Conservation (phyloP, 164 flowering plant species). For the Nymphaea thermarum region DNA sequence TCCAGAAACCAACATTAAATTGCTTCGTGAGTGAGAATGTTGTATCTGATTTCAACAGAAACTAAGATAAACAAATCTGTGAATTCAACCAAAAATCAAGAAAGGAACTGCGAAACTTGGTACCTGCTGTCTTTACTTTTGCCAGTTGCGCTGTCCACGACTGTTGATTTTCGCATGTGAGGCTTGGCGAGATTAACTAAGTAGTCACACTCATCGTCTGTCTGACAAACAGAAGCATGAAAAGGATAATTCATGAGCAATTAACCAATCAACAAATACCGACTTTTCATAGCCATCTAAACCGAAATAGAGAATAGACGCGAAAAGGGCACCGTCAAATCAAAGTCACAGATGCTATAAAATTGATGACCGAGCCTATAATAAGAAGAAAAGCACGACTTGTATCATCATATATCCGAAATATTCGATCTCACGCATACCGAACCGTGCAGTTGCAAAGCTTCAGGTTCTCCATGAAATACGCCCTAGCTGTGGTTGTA, state of each 20-base stretch:
- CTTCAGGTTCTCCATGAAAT: not conserved
- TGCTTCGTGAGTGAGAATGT: not conserved
- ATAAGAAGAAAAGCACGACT: not conserved
- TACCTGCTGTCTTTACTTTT: constrained; percentile 89
- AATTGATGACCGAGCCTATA: not conserved
- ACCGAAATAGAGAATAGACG: not conserved
- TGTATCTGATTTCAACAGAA: not conserved
- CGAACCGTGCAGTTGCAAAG: not conserved
- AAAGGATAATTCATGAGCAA: not conserved
- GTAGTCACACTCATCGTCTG: constrained; percentile 81
- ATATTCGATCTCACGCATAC: not conserved
- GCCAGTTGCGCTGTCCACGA: constrained; percentile 78
- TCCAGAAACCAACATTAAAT: not conserved
- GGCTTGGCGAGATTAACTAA: constrained; percentile 71
- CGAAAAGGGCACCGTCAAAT: not conserved
- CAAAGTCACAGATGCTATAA: not conserved
- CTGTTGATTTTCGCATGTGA: constrained; percentile 75
- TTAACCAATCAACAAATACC: not conserved
- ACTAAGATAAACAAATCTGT: not conserved
- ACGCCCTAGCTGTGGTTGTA: not conserved
- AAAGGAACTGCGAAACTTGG: constrained; percentile 1
- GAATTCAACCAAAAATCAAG: not conserved
- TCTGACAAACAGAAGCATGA: constrained; percentile 24
- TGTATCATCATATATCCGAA: too few species aligned
- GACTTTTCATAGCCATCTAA: not conserved